Evolutionary conservation across 768 basidiomycete genomes (phyloP).

Genomic region (Tulasnella sp.): DNA sequence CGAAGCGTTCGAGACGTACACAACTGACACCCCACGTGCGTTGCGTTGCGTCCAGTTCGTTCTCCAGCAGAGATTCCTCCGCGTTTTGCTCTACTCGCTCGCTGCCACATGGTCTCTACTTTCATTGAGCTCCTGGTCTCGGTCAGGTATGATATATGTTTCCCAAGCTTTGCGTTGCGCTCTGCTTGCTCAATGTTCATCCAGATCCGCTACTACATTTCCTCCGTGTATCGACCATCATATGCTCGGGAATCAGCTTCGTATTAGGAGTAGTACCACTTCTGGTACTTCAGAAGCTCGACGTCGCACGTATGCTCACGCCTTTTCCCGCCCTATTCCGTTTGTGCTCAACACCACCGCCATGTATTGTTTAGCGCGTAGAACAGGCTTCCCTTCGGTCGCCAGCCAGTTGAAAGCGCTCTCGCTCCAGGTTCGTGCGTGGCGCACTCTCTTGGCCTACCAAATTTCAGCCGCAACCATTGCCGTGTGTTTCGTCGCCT

Average conservation of each 20-base stretch:
- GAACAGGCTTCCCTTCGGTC: neutral
- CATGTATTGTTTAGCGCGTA: neutral
- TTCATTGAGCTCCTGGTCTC: neutral
- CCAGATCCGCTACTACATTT: slow-evolving; percentile 3
- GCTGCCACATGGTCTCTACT: slow-evolving; percentile 4
- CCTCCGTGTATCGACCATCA: neutral
- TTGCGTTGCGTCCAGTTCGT: neutral
- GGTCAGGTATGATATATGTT: neutral
- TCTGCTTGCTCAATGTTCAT: neutral
- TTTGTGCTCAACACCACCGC: neutral
- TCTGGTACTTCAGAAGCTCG: slow-evolving; percentile 14
- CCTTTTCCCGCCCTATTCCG: neutral
- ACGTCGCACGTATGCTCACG: slow-evolving; percentile 5
- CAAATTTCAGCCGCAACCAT: slow-evolving; percentile 11
- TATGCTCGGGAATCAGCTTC: neutral
- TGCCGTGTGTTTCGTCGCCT: neutral
- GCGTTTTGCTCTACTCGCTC: slow-evolving; percentile 14
- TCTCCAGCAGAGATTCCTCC: slow-evolving; percentile 7
- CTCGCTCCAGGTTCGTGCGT: neutral
- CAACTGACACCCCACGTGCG: neutral
- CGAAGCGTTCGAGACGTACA: neutral
- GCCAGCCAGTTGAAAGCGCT: slow-evolving; percentile 1
- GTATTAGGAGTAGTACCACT: slow-evolving; percentile 17
- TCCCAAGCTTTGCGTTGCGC: neutral
- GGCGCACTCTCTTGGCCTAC: neutral